Conservation (phyloP, 345 rosid genomes). For the Adansonia digitata region DNA sequence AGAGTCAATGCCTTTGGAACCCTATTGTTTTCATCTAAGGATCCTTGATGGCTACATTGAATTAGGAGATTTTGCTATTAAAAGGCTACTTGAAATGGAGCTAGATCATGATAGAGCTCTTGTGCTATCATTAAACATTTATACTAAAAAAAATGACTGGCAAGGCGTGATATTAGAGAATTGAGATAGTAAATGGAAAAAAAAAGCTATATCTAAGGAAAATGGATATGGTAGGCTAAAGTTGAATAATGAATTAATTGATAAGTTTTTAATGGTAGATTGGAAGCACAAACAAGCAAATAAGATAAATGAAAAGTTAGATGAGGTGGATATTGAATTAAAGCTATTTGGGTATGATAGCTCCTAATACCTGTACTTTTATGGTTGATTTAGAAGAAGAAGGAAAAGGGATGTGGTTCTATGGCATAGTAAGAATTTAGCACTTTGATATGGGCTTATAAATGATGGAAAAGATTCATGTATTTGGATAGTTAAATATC, state of each 20-base stretch:
- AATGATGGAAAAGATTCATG: background rate
- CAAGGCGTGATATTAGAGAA: constrained; percentile 51
- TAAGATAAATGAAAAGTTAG: constrained; percentile 33
- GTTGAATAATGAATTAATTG: constrained; percentile 30
- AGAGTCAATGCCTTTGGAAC: too few species aligned
- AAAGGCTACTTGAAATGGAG: constrained; percentile 42
- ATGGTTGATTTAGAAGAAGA: constrained; percentile 16
- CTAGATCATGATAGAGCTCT: constrained; percentile 55
- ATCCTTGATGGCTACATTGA: constrained; percentile 57
- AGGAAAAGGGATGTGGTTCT: background rate
- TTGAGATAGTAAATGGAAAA: constrained; percentile 47
- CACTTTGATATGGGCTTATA: background rate
- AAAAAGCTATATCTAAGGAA: constrained; percentile 43
- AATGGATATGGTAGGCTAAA: constrained; percentile 60
- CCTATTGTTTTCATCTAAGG: too few species aligned
- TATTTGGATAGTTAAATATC: too few species aligned
- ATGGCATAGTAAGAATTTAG: background rate
- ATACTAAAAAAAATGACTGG: constrained; percentile 58
- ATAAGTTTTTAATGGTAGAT: constrained; percentile 50
- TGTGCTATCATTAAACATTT: constrained; percentile 56
- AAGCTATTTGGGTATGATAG: constrained; percentile 26
- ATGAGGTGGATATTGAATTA: constrained; percentile 29
- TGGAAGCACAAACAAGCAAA: constrained; percentile 35
- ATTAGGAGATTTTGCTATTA: constrained; percentile 56
- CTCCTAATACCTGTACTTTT: constrained; percentile 18